Conservation (phyloP, 257 asterid genomes). For the Ehretia macrophylla region DNA sequence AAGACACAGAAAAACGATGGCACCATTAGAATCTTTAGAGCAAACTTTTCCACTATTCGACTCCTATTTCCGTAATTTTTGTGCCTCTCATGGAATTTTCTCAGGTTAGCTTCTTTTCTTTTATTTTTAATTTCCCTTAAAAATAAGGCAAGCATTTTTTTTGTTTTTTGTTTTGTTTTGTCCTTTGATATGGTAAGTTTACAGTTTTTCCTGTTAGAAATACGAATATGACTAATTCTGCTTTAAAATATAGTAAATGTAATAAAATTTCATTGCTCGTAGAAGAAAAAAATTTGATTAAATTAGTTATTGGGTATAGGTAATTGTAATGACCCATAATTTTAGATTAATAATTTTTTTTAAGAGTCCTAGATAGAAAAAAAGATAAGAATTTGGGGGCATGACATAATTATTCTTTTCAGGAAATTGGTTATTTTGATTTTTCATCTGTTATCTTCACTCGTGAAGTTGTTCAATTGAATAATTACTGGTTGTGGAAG, state of each 20-base stretch:
- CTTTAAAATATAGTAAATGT: not conserved
- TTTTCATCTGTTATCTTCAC: no score
- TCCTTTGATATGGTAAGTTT: not conserved
- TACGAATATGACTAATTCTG: not conserved
- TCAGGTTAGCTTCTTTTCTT: slow-evolving; percentile 40
- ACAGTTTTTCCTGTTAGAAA: not conserved
- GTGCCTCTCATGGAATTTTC: slow-evolving; percentile 64
- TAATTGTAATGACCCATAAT: no score
- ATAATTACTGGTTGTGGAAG: no score
- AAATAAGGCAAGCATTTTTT: not conserved
- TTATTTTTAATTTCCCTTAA: not conserved
- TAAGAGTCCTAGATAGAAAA: no score
- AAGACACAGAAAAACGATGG: slow-evolving; percentile 55
- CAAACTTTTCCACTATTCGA: slow-evolving; percentile 51
- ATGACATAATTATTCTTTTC: no score
- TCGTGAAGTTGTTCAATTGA: no score
- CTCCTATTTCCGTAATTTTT: slow-evolving; percentile 53
- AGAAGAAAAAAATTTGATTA: not conserved
- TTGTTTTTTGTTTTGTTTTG: not conserved
- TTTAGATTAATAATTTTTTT: no score
- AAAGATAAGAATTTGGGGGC: no score
- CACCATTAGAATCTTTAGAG: slow-evolving; percentile 54
- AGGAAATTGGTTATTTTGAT: no score
- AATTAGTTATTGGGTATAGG: no score
- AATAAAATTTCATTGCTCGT: not conserved